Evolutionary conservation across 2,329 filamentous ascomycete genomes (phyloP).

Genomic region (Pseudocercospora fijiensis): DNA sequence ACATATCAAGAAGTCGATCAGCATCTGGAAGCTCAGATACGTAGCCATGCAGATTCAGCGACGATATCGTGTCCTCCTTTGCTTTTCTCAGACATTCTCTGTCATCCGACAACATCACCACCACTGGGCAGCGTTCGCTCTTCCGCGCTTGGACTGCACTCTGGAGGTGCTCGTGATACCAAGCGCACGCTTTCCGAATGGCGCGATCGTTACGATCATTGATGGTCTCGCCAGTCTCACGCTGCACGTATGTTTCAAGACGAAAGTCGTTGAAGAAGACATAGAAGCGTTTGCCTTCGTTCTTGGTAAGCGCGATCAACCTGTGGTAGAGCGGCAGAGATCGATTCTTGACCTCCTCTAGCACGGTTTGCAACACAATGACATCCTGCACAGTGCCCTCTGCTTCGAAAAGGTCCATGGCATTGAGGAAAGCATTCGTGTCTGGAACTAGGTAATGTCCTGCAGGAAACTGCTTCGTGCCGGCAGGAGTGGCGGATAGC

Average conservation of each 20-base stretch:
- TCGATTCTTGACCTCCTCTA: conserved; percentile 92
- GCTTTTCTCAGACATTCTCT: conserved; percentile 82
- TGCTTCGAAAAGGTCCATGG: conserved; percentile 96
- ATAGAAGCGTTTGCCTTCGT: conserved; percentile 95
- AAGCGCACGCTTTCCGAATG: conserved; percentile 78
- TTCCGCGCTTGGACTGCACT: conserved; percentile 58
- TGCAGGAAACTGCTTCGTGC: conserved; percentile 75
- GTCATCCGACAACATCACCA: conserved; percentile 94
- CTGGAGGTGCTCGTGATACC: conserved; percentile 82
- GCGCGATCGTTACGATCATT: conserved; percentile 96
- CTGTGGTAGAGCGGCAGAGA: conserved; percentile 95
- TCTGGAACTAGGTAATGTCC: conserved; percentile 95
- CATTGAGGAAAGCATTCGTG: conserved; percentile 91
- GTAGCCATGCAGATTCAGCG: conserved; percentile 67
- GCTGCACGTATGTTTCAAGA: conserved; percentile 79
- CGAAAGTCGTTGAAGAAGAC: conserved; percentile 99
- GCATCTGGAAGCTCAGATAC: conserved; percentile 81
- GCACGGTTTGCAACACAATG: conserved; percentile 90
- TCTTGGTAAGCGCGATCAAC: conserved; percentile 84
- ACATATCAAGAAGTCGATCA: conserved; percentile 87
- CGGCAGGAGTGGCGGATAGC: conserved; percentile 82
- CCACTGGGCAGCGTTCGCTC: conserved; percentile 62
- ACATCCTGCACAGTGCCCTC: conserved; percentile 92
- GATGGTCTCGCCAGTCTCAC: conserved; percentile 77
- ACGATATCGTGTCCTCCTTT: conserved; percentile 69